Evolutionary conservation across 176 grass and related monocot species (phyloP).

Genomic region (Echinochloa phyllopogon): DNA sequence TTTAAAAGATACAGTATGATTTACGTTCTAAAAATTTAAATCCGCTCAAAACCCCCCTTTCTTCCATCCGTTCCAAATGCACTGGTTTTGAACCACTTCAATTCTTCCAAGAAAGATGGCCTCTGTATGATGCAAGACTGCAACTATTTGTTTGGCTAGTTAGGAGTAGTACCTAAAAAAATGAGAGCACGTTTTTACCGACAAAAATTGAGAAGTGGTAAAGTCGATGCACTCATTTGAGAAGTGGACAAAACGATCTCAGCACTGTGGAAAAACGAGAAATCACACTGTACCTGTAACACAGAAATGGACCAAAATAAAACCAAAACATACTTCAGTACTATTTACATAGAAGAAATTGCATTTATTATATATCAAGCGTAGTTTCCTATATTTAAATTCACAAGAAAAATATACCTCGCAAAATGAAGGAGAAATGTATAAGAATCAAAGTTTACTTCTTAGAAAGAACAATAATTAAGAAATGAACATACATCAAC

Average conservation of each 20-base stretch:
- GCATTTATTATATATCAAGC: not conserved
- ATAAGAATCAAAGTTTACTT: not conserved
- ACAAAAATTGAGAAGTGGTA: not conserved
- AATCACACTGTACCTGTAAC: not conserved
- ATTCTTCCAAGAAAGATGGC: not conserved
- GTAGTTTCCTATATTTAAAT: not conserved
- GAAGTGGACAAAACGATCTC: constrained; percentile 1
- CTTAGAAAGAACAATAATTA: not conserved
- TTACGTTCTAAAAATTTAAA: not conserved
- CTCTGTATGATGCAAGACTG: not conserved
- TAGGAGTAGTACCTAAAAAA: not conserved
- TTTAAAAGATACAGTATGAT: no score
- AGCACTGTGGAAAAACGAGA: constrained; percentile 4
- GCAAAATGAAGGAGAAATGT: not conserved
- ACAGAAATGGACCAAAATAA: not conserved
- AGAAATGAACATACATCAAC: not conserved
- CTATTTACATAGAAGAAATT: not conserved
- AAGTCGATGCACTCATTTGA: not conserved
- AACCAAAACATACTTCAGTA: not conserved
- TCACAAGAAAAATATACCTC: not conserved
- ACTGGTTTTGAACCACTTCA: no score
- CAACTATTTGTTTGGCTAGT: no score
- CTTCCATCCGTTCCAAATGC: not conserved
- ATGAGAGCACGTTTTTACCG: not conserved
- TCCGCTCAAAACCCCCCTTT: not conserved